Evolutionary conservation across 495 filamentous ascomycete species (phyloP), one percentile per base, ranked within the genome.

Genomic region (Aspergillus leporis): DNA sequence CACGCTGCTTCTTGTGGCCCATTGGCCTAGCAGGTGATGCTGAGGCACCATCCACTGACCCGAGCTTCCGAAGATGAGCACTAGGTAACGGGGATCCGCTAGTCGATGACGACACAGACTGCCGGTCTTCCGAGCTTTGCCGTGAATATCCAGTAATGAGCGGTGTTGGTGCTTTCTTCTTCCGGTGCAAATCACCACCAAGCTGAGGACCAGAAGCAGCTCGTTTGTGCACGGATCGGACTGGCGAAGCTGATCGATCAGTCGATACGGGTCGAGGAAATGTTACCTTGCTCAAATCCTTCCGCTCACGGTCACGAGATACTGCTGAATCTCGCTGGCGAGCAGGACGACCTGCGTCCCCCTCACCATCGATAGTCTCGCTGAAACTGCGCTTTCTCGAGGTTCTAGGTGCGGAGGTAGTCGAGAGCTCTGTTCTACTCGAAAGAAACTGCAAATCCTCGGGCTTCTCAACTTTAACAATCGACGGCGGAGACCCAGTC

Each of bases 1-100:
- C 91, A 10, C 89, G 84, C 61, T 92, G 83, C 62, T 92, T 93
- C 71, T 91, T 95, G 65, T 89, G 87, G 5, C 81, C 80, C 73
- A 87, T 82, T 1, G 73, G 73, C 59, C 88, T 89, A 5, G 83
- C 85, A 6, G 87, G 86, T 9, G 88, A 91, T 23, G 85, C 78
- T 30, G 78, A 76, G 19, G 79, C 61, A 69, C 85, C 63, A 70
- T 81, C 63, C 70, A 83, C 52, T 72, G 78, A 89, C 13, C 85
- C 81, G 41, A 90, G 74, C 62, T 83, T 88, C 36, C 87, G 85
- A 34, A 88, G 58, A 41, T 87, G 87, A 58, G 82, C 84, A 61
- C 84, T 88, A 48, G 86, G 87, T 63, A 89, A 78, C 2, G 88
- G 86, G 55, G 88, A 91, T 28, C 85, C 82, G 66, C 86, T 88